Base-by-base conservation (phyloP, 345 rosid species). In the Euphorbia pulcherrima region DNA sequence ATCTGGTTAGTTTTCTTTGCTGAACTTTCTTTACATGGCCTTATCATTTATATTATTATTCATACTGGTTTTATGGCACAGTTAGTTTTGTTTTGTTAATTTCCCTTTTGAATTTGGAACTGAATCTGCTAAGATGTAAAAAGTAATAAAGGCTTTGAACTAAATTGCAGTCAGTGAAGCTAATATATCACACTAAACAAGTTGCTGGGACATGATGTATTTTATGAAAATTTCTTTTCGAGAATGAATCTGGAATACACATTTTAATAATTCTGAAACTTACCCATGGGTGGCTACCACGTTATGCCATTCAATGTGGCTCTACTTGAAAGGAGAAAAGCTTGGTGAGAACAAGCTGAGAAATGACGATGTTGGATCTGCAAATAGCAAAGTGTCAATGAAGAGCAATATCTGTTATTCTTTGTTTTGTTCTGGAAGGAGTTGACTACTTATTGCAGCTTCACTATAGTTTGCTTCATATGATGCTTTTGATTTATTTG, bases 1-100 rank as follows among this genome's bases (percentile, higher is more conserved):
- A 80, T 85, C 97, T 79, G 98, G 97, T 90, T 77, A 84, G 83
- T 74, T 64, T 53, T 53, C 6, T 24, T 48, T 37, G 51, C 47
- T 2, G 14, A 44, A 53, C 23, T 21, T 57, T 61, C 33, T 47
- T 33, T 33, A 33, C 37, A 33, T 33, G 4, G 37, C 37, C 29
- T 17, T 53, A 6, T 4, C 4, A 39, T 47, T 17, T n/a, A n/a
- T n/a, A 23, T 62, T 62, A 2, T 23, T 8, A n/a, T 60, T 40
- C 47, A 47, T 3, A 27, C 28, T 0, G 12, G 13, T 5, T 37
- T 23, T 46, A 23, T 62, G 6, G 10, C 24, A n/a, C n/a, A 17
- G 14, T 9, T 21, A 12, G 5, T 20, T 23, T 53, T 23, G 2
- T 54, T 1, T 18, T 5, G 9, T 20, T 52, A 9, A 8, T 53